These are phyloP conservation scores for Ascochyta rabiei DNA, from an alignment of 2,329 filamentous ascomycete genomes.

Conservation along the genomic window DNA sequence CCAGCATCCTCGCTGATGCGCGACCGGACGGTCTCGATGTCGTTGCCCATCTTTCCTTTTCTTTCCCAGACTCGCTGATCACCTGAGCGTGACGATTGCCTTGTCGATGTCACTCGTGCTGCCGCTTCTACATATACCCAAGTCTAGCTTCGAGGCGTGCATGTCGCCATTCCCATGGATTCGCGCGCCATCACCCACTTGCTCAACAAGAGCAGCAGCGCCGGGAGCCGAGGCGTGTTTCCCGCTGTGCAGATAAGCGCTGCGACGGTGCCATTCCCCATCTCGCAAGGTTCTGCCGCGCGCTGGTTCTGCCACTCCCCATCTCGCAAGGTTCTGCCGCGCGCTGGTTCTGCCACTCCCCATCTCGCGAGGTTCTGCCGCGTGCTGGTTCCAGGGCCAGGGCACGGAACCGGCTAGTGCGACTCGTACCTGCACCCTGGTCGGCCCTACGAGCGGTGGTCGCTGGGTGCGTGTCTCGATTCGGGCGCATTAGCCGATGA, in stretches of 20 bases:
- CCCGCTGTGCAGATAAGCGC: not conserved
- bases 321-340: too few species aligned
- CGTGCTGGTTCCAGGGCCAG: slow-evolving; percentile 6
- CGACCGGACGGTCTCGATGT: slow-evolving; percentile 30
- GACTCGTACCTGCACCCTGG: not conserved
- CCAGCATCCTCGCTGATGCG: slow-evolving; percentile 32
- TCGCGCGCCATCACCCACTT: slow-evolving; percentile 21
- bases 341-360: too few species aligned
- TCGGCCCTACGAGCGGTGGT: slow-evolving; percentile 9
- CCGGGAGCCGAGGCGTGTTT: slow-evolving; percentile 21
- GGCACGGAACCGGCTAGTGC: slow-evolving; percentile 5
- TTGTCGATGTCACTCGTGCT: not conserved
- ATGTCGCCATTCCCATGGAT: slow-evolving; percentile 33
- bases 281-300: slow-evolving; percentile 8
- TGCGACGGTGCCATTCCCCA: slow-evolving; percentile 3
- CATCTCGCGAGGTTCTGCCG: too few species aligned
- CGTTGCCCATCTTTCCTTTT: slow-evolving; percentile 31
- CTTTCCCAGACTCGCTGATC: not conserved
- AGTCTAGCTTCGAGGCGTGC: not conserved
- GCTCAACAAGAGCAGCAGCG: slow-evolving; percentile 20
- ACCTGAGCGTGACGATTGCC: not conserved
- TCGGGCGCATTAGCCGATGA: slow-evolving; percentile 25
- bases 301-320: too few species aligned
- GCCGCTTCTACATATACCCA: slow-evolving; percentile 5
- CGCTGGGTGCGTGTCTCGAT: slow-evolving; percentile 5